phyloP scores from a whole-genome alignment of 164 flowering plant species.

The Euptelea pleiosperma region DNA sequence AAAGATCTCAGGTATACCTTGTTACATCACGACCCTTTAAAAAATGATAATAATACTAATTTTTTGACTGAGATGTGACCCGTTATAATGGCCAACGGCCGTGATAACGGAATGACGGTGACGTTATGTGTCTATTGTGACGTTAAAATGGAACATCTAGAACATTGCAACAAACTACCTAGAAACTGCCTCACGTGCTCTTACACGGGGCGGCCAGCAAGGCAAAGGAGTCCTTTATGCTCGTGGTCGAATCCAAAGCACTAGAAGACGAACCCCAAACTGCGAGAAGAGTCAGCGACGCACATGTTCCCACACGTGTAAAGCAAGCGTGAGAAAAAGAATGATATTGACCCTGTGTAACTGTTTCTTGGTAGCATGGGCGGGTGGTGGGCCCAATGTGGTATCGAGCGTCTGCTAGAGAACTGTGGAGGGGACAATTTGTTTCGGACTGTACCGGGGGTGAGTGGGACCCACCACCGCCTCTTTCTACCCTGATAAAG shows the following conservation, averaged over 20 bases:
- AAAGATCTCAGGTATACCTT: too few relatives aligned
- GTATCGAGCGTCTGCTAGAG: background rate
- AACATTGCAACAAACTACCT: background rate
- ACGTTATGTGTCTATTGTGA: too few relatives aligned
- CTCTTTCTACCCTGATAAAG: slow-evolving; percentile 5
- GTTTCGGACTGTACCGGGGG: slow-evolving; percentile 9
- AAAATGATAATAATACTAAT: too few relatives aligned
- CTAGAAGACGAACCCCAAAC: slow-evolving; percentile 16
- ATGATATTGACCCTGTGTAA: background rate
- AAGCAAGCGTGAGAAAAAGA: background rate
- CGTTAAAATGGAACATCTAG: background rate
- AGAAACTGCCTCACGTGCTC: slow-evolving; percentile 2
- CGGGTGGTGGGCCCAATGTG: background rate
- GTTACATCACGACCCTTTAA: too few relatives aligned
- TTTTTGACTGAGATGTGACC: too few relatives aligned
- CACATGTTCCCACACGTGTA: slow-evolving; percentile 32
- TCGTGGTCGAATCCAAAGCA: slow-evolving; percentile 12
- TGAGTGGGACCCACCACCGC: slow-evolving; percentile 15
- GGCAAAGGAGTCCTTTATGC: slow-evolving; percentile 14
- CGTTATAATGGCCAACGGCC: too few relatives aligned
- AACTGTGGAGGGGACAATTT: background rate
- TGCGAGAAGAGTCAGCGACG: slow-evolving; percentile 14
- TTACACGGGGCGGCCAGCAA: slow-evolving; percentile 10
- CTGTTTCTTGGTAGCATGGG: background rate
- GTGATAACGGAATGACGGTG: too few relatives aligned